These are phyloP conservation scores for Yamadazyma akitaensis DNA, from an alignment of 805 yeast species.

Conservation along the genomic window DNA sequence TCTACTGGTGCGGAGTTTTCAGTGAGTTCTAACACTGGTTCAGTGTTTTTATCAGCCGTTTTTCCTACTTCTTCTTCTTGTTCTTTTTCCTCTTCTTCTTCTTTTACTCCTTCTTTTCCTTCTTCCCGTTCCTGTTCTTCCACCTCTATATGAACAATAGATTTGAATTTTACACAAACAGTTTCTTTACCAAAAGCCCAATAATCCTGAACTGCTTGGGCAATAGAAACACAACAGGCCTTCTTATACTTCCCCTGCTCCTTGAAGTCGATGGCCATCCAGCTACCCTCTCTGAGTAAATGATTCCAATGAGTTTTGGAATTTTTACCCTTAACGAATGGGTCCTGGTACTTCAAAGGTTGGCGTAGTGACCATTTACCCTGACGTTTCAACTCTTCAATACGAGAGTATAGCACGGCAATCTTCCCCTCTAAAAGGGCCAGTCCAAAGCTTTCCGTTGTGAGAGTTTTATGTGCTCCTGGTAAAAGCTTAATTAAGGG, in stretches of 20 bases:
- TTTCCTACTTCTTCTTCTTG: no score
- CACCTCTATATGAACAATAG: conserved; percentile 27
- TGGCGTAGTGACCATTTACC: conserved; percentile 91
- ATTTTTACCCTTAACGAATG: conserved; percentile 34
- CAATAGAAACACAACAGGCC: conserved; percentile 65
- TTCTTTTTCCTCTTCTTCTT: not conserved
- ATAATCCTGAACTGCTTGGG: conserved; percentile 72
- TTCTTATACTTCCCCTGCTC: conserved; percentile 68
- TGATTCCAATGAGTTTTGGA: conserved; percentile 61
- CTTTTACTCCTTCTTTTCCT: not conserved
- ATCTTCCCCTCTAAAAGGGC: conserved; percentile 88
- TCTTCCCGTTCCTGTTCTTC: conserved; percentile 1
- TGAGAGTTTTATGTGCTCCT: conserved; percentile 78
- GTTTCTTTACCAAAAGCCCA: conserved; percentile 67
- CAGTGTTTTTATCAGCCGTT: no score
- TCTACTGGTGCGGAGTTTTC: not conserved
- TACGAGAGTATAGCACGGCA: conserved; percentile 83
- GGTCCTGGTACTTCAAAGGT: conserved; percentile 69
- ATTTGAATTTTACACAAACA: conserved; percentile 55
- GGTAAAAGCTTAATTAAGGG: conserved; percentile 81
- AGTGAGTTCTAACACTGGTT: no score
- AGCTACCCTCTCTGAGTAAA: conserved; percentile 70
- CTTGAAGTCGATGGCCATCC: conserved; percentile 78
- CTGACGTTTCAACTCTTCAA: conserved; percentile 84
- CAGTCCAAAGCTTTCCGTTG: conserved; percentile 81